Evolutionary conservation across 2,329 filamentous ascomycete species (phyloP).

Genomic region (Daldinia sp.): DNA sequence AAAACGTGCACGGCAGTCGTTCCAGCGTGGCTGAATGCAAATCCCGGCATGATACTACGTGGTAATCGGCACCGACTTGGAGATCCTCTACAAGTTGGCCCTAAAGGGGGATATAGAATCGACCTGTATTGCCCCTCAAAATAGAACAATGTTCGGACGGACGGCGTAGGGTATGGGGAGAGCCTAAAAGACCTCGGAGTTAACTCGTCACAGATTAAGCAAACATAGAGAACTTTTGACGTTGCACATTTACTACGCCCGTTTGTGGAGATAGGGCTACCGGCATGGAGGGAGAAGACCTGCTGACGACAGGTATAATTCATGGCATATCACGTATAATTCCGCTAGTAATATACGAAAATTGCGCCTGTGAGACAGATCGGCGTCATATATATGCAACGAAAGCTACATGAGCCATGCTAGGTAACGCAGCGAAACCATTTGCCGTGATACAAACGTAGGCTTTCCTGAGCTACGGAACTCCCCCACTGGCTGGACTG

Average conservation of each 20-base stretch:
- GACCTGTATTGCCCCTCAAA: slow-evolving; percentile 3
- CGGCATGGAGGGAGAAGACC: slow-evolving; percentile 15
- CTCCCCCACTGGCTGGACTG: slow-evolving; percentile 26
- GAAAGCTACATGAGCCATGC: slow-evolving; percentile 11
- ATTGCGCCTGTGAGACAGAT: slow-evolving; percentile 23
- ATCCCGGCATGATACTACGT: background rate
- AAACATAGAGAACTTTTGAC: slow-evolving; percentile 4
- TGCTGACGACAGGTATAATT: slow-evolving; percentile 19
- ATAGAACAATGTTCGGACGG: background rate
- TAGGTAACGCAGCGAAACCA: slow-evolving; percentile 25
- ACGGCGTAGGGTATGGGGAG: background rate
- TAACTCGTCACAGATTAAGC: slow-evolving; percentile 5
- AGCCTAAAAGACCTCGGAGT: background rate
- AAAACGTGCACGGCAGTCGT: background rate
- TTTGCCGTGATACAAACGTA: slow-evolving; percentile 31
- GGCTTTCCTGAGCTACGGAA: slow-evolving; percentile 18
- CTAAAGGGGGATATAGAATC: slow-evolving; percentile 9
- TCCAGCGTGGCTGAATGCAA: slow-evolving; percentile 2
- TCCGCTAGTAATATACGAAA: slow-evolving; percentile 16
- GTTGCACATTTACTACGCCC: slow-evolving; percentile 2
- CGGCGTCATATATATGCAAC: slow-evolving; percentile 17
- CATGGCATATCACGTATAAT: slow-evolving; percentile 20
- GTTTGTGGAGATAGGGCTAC: slow-evolving; percentile 7
- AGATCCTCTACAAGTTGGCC: background rate
- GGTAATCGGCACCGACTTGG: background rate